Percentiles rank a stretch among this genome's conserved stretches.
Evolutionary conservation across 805 yeast genomes (phyloP).

Genomic region (Wickerhamomyces sydowiorum): DNA sequence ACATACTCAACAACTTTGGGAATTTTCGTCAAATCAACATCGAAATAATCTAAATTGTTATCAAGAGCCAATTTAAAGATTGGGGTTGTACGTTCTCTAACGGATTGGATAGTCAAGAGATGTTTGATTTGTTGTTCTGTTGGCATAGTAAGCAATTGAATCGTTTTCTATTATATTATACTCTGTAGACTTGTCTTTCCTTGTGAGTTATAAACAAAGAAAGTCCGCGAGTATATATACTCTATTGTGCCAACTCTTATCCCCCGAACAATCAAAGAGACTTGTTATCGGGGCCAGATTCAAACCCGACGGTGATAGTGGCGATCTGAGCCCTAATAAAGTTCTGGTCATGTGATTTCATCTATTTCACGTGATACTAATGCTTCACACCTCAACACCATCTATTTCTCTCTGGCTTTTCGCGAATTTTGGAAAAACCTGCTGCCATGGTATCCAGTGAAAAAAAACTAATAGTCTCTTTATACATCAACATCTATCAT

Average conservation of each 20-base stretch:
- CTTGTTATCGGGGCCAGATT: background rate
- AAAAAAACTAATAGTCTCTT: slow-evolving; percentile 5
- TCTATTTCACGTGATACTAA: background rate
- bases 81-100: slow-evolving; percentile 43
- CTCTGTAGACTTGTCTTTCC: background rate
- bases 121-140: slow-evolving; percentile 19
- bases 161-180: background rate
- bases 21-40: slow-evolving; percentile 38
- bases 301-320: background rate
- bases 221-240: background rate
- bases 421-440: background rate
- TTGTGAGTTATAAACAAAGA: too few species aligned
- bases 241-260: background rate
- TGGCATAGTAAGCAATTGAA: slow-evolving; percentile 1
- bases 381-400: background rate
- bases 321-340: background rate
- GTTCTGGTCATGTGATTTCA: too few species aligned
- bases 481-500: background rate
- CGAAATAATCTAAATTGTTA: slow-evolving; percentile 35
- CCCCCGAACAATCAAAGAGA: background rate
- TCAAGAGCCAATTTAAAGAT: slow-evolving; percentile 35
- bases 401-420: too few species aligned
- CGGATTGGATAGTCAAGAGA: slow-evolving; percentile 46
- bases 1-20: slow-evolving; percentile 41
- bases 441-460: slow-evolving; percentile 2